Evolutionary conservation across 2,329 filamentous ascomycete species (phyloP), one percentile per base, ranked within the genome.

Genomic region (Epichloe scottii): DNA sequence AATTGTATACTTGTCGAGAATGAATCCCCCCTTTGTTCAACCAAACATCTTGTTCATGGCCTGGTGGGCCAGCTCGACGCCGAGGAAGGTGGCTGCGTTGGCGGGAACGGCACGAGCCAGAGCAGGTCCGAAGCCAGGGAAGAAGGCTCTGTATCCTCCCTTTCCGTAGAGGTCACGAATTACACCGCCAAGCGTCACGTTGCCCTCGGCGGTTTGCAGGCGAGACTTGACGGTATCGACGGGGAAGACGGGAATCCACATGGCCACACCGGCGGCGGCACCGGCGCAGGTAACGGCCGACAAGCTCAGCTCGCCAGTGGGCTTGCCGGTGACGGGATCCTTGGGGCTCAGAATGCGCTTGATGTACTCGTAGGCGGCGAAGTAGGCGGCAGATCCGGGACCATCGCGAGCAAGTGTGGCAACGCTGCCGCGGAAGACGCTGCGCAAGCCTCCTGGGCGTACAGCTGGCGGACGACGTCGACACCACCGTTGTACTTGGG

Each of bases 191-290:
- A 98, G 81, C 0, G 85, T 88, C 47, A 89, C 84, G 59, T 85
- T 85, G 46, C 89, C 89, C 63, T 93, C 87, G 41, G 89, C 89
- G 42, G 88, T 95, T 76, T 98, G 93, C 65, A 98, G 72, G 38
- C 90, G 77, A 56, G 85, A 90, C 80, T 98, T 98, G 71, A 98
- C 84, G 0, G 93, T 98, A 64, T 98, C 93, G 57, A 98, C 79
- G 21, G 93, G 93, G 79, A 98, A 98, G 41, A 98, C 90, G 50
- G 93, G 90, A 59, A 96, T 93, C 93, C 93, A 98, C 93, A 98
- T 98, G 56, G 93, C 93, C 26, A 98, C 81, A 63, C 93, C 93
- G 0, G 93, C 93, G 4, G 84, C 87, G 56, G 87, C 93, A 60
- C 93, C 93, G 2, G 93, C 93, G 30, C 81, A 79, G 60, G 90